Conservation (phyloP, 768 basidiomycete genomes). For the Boletus barrowsii region DNA sequence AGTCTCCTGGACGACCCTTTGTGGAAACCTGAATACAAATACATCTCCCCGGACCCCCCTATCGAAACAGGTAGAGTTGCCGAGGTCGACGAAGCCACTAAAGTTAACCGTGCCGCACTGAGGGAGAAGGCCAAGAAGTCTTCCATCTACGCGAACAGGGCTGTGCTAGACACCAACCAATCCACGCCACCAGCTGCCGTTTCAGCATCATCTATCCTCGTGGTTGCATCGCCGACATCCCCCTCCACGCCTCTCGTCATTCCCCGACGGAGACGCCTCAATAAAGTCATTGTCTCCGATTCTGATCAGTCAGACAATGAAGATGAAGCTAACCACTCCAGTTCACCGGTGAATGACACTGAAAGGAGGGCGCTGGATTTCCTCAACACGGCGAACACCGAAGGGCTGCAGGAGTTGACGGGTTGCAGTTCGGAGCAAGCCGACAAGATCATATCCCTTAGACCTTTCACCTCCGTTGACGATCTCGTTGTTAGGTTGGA, state of each 20-base stretch:
- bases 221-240: conserved; percentile 36
- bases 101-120: conserved; percentile 59
- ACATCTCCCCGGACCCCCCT: conserved; percentile 17
- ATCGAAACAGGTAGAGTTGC: conserved; percentile 57
- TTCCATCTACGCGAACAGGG: conserved; percentile 74
- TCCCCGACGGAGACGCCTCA: conserved; percentile 50
- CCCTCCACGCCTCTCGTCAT: conserved; percentile 42
- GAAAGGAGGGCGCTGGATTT: conserved; percentile 59
- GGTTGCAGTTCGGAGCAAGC: conserved; percentile 85
- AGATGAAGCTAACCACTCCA: conserved; percentile 36
- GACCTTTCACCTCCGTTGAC: conserved; percentile 76
- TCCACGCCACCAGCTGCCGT: conserved; percentile 36
- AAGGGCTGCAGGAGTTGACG: conserved; percentile 71
- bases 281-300: conserved; percentile 66
- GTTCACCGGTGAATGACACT: conserved; percentile 35
- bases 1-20: conserved; percentile 52
- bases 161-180: conserved; percentile 45
- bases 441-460: conserved; percentile 65
- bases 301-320: conserved; percentile 50
- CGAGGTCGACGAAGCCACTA: conserved; percentile 71
- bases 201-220: conserved; percentile 30
- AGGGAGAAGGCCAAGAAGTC: conserved; percentile 80
- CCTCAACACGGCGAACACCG: conserved; percentile 60
- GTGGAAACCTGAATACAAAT: conserved; percentile 43
- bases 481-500: conserved; percentile 75